Evolutionary conservation across 2,329 filamentous ascomycete species (phyloP).

Genomic region (Penicillium sp.): DNA sequence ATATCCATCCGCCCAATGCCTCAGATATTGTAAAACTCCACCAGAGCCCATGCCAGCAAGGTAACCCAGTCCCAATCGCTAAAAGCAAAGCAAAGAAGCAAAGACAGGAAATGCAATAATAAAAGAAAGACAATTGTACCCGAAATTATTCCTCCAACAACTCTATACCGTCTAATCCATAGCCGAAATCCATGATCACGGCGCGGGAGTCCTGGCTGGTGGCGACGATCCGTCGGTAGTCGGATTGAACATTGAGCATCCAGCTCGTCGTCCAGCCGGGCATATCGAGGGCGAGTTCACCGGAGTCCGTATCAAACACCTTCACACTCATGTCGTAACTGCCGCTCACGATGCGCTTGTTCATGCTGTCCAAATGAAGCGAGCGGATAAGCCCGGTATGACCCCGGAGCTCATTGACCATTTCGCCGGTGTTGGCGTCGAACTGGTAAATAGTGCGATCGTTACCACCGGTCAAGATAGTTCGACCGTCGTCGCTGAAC

Average conservation of each 20-base stretch:
- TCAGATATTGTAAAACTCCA: slow-evolving; percentile 4
- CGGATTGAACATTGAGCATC: slow-evolving; percentile 93
- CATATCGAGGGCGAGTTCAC: slow-evolving; percentile 72
- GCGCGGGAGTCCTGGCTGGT: slow-evolving; percentile 92
- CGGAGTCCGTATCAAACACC: slow-evolving; percentile 81
- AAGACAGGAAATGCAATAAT: slow-evolving; percentile 14
- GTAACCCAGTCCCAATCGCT: slow-evolving; percentile 15
- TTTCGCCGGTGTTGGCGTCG: slow-evolving; percentile 83
- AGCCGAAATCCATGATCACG: slow-evolving; percentile 87
- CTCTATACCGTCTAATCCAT: slow-evolving; percentile 50
- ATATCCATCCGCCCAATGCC: neutral
- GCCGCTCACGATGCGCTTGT: slow-evolving; percentile 79
- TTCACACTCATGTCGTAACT: slow-evolving; percentile 96
- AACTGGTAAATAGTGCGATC: slow-evolving; percentile 95
- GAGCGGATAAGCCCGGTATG: slow-evolving; percentile 83
- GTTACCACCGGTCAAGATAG: slow-evolving; percentile 88
- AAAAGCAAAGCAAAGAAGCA: no score
- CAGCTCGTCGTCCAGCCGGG: slow-evolving; percentile 95
- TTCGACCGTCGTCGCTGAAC: slow-evolving; percentile 90
- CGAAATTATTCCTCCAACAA: slow-evolving; percentile 42
- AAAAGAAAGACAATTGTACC: slow-evolving; percentile 7
- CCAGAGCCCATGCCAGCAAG: slow-evolving; percentile 17
- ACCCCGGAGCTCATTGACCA: slow-evolving; percentile 71
- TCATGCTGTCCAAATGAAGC: slow-evolving; percentile 81
- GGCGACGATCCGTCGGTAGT: slow-evolving; percentile 89